Conservation (phyloP, 108 stramenopile genomes). For the Discostella stelligeroides region DNA sequence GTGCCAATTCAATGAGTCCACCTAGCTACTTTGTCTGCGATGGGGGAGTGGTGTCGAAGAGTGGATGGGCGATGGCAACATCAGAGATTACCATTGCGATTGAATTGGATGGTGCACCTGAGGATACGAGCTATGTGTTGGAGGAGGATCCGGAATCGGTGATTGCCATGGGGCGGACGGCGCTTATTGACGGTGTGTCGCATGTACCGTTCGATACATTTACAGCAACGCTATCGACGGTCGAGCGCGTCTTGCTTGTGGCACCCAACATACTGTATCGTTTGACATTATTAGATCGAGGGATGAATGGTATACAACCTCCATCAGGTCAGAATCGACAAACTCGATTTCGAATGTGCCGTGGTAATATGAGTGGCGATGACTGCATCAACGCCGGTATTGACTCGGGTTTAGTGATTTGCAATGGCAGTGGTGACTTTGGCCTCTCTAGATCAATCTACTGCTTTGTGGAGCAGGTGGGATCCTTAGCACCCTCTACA, state of each 20-base stretch:
- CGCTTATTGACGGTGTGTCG: constrained; percentile 19
- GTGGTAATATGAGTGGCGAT: constrained; percentile 12
- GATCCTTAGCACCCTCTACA: neutral
- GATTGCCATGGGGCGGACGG: neutral
- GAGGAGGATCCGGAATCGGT: constrained; percentile 14
- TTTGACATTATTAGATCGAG: constrained; percentile 29
- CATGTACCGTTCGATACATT: constrained; percentile 35
- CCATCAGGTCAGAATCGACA: neutral
- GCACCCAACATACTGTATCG: constrained; percentile 18
- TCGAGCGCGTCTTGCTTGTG: constrained; percentile 8
- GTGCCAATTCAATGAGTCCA: constrained; percentile 33
- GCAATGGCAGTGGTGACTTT: constrained; percentile 18
- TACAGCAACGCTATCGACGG: neutral
- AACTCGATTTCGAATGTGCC: constrained; percentile 32
- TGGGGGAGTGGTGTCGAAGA: neutral
- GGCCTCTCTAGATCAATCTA: neutral
- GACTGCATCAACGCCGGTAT: constrained; percentile 1
- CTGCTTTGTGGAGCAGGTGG: neutral
- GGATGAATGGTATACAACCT: constrained; percentile 3
- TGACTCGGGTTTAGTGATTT: constrained; percentile 17
- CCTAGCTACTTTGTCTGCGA: constrained; percentile 36
- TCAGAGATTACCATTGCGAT: constrained; percentile 32
- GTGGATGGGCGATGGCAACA: neutral
- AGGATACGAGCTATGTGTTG: constrained; percentile 35
- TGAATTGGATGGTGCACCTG: constrained; percentile 28